Percentiles rank a stretch among this genome's conserved stretches.
Conservation (phyloP, 2,329 filamentous ascomycete genomes). For the Trichoderma simmonsii region DNA sequence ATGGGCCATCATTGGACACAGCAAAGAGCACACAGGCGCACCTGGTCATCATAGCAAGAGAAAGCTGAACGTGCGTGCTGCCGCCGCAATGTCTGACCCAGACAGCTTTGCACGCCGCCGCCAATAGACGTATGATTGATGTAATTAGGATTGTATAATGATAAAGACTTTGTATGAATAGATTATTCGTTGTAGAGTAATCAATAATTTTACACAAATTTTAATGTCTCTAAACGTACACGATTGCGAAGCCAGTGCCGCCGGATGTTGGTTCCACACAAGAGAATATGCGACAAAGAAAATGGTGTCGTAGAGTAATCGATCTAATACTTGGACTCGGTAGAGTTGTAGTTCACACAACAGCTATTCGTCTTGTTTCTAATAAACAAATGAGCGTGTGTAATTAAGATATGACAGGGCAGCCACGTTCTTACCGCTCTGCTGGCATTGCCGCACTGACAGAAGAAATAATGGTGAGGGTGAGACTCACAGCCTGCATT, state of each 20-base stretch:
- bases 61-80: neutral
- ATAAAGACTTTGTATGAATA: neutral
- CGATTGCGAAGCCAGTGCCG: no score
- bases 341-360: neutral
- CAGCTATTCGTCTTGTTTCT: neutral
- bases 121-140: neutral
- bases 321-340: neutral
- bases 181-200: neutral
- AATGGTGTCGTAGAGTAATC: no score
- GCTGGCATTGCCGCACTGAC: neutral
- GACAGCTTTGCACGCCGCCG: neutral
- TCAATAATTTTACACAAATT: neutral
- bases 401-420: neutral
- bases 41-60: neutral
- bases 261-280: no score
- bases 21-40: neutral
- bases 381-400: neutral
- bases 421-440: neutral
- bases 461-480: neutral
- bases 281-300: no score
- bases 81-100: conserved; percentile 1
- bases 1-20: conserved; percentile 21
- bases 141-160: neutral
- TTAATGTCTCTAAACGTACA: neutral
- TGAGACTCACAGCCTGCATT: neutral